Percentiles rank a stretch among this genome's conserved stretches.
These are phyloP conservation scores for Hymenoscyphus fraxineus DNA, from an alignment of 2,329 filamentous ascomycete genomes.

Conservation along the genomic window DNA sequence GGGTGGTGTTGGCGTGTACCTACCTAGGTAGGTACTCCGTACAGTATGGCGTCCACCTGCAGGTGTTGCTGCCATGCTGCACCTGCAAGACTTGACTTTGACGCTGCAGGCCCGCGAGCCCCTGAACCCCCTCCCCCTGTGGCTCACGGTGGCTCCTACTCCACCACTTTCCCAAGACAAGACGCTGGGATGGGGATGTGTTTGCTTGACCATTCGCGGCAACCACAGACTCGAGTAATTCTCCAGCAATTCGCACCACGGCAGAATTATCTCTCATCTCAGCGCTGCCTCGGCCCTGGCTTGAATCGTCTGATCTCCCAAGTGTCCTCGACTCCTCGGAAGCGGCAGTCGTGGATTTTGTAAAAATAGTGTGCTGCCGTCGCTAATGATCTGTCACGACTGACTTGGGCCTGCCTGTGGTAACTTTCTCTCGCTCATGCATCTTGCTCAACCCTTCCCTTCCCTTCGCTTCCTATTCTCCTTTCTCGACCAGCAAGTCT, in stretches of 20 bases:
- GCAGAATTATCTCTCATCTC: too few relatives aligned
- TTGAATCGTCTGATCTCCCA: background rate
- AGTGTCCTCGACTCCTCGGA: background rate
- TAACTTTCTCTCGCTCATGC: background rate
- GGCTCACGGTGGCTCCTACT: background rate
- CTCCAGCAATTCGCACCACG: too few relatives aligned
- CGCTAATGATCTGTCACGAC: background rate
- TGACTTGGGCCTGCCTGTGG: background rate
- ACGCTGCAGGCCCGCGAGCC: background rate
- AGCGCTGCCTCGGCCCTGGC: background rate
- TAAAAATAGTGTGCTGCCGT: too few relatives aligned
- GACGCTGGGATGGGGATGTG: too few relatives aligned
- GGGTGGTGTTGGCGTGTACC: background rate
- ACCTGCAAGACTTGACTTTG: background rate
- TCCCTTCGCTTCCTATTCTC: background rate
- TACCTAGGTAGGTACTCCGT: too few relatives aligned
- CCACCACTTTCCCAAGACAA: background rate
- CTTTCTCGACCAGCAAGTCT: conserved; percentile 12
- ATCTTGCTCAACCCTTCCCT: background rate
- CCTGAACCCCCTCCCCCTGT: background rate
- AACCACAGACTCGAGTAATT: too few relatives aligned
- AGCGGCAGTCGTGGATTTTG: too few relatives aligned
- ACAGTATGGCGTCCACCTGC: too few relatives aligned
- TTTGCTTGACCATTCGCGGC: too few relatives aligned
- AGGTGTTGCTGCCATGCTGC: background rate